Evolutionary conservation across 2,329 filamentous ascomycete species (phyloP).

Genomic region (Graphium sp.): DNA sequence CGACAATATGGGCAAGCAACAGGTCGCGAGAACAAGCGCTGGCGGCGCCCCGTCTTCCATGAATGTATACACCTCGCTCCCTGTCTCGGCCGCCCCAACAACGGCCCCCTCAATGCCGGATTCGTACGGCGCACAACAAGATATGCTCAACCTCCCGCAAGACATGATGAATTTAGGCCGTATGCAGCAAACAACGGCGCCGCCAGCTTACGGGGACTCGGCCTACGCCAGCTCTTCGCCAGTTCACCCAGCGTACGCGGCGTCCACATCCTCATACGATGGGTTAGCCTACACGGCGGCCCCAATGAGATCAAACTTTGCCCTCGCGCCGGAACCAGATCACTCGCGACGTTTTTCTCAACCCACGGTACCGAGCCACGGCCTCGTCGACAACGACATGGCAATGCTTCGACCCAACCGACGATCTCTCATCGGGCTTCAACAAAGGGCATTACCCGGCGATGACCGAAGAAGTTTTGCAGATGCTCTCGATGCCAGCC

Average conservation of each 20-base stretch:
- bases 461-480: conserved; percentile 57
- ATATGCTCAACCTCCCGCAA: conserved; percentile 55
- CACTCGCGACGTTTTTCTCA: conserved; percentile 58
- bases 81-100: conserved; percentile 58
- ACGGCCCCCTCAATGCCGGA: conserved; percentile 10
- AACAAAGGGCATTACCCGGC: conserved; percentile 33
- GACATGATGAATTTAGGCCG: conserved; percentile 59
- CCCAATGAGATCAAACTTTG: conserved; percentile 40
- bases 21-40: conserved; percentile 33
- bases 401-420: neutral
- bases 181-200: conserved; percentile 36
- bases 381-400: conserved; percentile 10
- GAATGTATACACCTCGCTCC: conserved; percentile 55
- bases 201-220: conserved; percentile 55
- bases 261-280: conserved; percentile 56
- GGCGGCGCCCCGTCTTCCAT: conserved; percentile 42
- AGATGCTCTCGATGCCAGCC: conserved; percentile 81
- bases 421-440: conserved; percentile 14
- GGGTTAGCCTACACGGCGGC: conserved; percentile 58
- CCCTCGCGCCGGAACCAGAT: conserved; percentile 39
- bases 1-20: conserved; percentile 25
- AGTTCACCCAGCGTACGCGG: conserved; percentile 47
- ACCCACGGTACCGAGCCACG: conserved; percentile 52
- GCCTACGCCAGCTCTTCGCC: conserved; percentile 52
- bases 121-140: conserved; percentile 37